Base-by-base conservation (phyloP, 2,329 filamentous ascomycete genomes). In the Colletotrichum tropicicola region DNA sequence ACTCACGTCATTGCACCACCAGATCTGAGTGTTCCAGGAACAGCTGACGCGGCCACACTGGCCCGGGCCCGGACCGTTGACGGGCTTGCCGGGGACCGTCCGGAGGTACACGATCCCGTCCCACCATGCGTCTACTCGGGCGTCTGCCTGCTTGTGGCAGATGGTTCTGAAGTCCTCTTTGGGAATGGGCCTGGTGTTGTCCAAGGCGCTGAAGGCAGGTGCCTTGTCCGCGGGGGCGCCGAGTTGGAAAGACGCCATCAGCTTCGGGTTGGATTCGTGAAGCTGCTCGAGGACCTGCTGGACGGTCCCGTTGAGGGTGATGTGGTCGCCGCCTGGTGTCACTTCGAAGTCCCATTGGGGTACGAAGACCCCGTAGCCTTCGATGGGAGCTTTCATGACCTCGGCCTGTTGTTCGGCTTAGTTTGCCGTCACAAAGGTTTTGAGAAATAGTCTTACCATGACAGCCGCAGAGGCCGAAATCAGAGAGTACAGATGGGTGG, bases 311-410 rank as follows among this genome's bases (percentile, higher is more conserved):
- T 41, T 45, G 49, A 54, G 41, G 5, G 28, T 39, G 44, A 45
- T 15, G 9, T 45, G 35, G 7, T 28, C 39, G 9, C 52, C 52
- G 8, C 68, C 66, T 2, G 67, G 68, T 3, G 57, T 56, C 4
- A 65, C 57, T 32, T 71, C 54, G n/a, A 70, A 43, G 3, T 67
- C 62, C 65, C 68, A 71, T 3, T 60, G 23, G 1, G 58, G 58
- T 15, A 27, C 23, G n/a, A 28, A 60, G 49, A 54, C 25, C 10
- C 15, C 8, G 41, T 53, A 53, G 4, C 28, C 41, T 13, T 35
- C 25, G 5, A 60, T 15, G 39, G 52, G 52, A 5, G 30, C 30
- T 12, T 47, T 57, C 30, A 39, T 12, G 23, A 43, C 43, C 15
- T 48, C 43, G 2, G 23, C 17, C 54, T 57, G 2, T 25, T 9